Conservation (phyloP, 495 filamentous ascomycete genomes). For the Neurospora pannonica region DNA sequence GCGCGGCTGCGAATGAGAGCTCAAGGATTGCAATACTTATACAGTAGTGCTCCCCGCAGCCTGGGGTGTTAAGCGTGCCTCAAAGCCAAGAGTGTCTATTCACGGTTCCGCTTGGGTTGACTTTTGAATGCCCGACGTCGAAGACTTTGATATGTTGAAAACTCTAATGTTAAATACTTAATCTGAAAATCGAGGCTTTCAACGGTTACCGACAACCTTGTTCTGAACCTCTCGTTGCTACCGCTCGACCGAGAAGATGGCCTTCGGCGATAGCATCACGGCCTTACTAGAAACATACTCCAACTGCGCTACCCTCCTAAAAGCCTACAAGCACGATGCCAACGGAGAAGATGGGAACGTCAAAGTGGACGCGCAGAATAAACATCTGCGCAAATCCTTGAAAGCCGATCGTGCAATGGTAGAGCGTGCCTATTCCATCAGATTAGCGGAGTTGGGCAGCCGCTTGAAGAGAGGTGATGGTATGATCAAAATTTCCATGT, state of each 20-base stretch:
- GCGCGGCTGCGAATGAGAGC: neutral
- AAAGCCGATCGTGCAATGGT: constrained; percentile 21
- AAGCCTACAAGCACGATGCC: constrained; percentile 12
- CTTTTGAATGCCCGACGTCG: neutral
- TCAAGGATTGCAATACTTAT: neutral
- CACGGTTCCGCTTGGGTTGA: neutral
- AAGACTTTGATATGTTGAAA: neutral
- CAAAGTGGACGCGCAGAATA: constrained; percentile 26
- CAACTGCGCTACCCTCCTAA: constrained; percentile 26
- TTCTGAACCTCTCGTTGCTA: neutral
- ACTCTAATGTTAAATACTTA: neutral
- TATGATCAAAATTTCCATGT: constrained; percentile 3
- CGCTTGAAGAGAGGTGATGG: constrained; percentile 24
- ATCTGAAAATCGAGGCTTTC: neutral
- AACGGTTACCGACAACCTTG: neutral
- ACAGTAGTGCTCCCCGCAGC: neutral
- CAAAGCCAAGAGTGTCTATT: neutral
- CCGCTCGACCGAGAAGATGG: constrained; percentile 7
- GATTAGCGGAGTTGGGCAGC: constrained; percentile 14
- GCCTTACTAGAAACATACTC: constrained; percentile 27
- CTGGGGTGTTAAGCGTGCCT: neutral
- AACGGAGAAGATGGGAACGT: constrained; percentile 1
- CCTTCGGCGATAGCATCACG: constrained; percentile 20
- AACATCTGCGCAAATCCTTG: constrained; percentile 23
- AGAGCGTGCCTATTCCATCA: constrained; percentile 18